Evolutionary conservation across 179 eudicot species (phyloP), one percentile per base, ranked within the genome.

Genomic region (Dionaea muscipula): DNA sequence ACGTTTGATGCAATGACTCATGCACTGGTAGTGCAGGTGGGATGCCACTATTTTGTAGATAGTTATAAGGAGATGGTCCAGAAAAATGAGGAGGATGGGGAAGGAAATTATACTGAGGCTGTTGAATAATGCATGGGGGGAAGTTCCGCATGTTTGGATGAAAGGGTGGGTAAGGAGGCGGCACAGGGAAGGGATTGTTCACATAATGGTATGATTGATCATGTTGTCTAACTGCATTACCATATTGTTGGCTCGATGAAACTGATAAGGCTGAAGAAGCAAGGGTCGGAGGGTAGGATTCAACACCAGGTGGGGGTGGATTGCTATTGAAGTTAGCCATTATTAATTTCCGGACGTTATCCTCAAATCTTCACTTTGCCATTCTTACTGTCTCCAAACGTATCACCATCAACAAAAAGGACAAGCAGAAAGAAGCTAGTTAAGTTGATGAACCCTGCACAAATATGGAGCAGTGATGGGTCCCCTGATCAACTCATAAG

Each of bases 241-340:
- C 76, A 60, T 64, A 70, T 17, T 76, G 71, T 56, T 77, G 88
- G 17, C 68, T 52, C 51, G 72, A 47, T 51, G 62, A 65, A 33
- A 24, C 55, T 21, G 45, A 35, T 43, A 59, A 52, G n/a, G 65
- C 33, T 38, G 63, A 39, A 45, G 60, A 33, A 22, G 63, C 25
- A 49, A 54, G 39, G 39, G 70, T 19, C 26, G 61, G 18, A 8
- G 35, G 35, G 35, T 3, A 28, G 19, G 77, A 53, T 31, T 76
- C 72, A 51, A 78, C 84, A 66, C 90, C 96, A 18, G 94, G 96
- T 17, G 96, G 90, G 28, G 69, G 79, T 21, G 82, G 87, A 64
- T 76, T 74, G 38, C 72, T 78, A 33, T 56, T 67, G 37, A 66
- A 68, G 59, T 64, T 72, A 41, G 73, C 84, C 96, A 87, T 87